Evolutionary conservation across 352 stramenopile species (phyloP).

Genomic region (Phytopythium kandeliae): DNA sequence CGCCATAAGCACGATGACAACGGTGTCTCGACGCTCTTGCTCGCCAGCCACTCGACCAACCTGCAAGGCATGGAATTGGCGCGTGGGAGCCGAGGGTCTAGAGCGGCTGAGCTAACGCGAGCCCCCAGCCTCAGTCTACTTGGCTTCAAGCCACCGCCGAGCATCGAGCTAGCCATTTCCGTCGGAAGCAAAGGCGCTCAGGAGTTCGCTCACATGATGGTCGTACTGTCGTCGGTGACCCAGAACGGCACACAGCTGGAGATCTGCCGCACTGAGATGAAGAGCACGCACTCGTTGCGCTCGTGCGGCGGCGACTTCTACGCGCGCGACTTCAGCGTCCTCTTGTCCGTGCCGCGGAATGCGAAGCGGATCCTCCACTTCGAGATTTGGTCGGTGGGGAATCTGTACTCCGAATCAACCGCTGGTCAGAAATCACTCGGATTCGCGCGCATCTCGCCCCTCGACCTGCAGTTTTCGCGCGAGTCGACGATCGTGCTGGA

Average conservation of each 20-base stretch:
- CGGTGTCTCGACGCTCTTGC: conserved; percentile 29
- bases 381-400: conserved; percentile 67
- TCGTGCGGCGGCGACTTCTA: conserved; percentile 70
- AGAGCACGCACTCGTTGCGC: conserved; percentile 59
- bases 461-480: conserved; percentile 72
- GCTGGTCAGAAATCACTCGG: conserved; percentile 59
- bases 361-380: conserved; percentile 69
- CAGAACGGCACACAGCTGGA: conserved; percentile 46
- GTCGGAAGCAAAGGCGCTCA: conserved; percentile 65
- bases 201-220: conserved; percentile 65
- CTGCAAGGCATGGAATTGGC: conserved; percentile 10
- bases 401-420: conserved; percentile 47
- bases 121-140: conserved; percentile 63
- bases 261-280: conserved; percentile 74
- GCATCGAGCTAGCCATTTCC: conserved; percentile 70
- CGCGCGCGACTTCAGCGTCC: conserved; percentile 68
- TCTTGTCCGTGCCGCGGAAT: conserved; percentile 65
- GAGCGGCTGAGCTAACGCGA: conserved; percentile 22
- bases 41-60: conserved; percentile 9
- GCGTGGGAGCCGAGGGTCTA: neutral
- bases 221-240: conserved; percentile 55
- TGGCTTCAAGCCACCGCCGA: conserved; percentile 50
- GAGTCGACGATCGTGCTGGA: conserved; percentile 70
- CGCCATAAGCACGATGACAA: conserved; percentile 31
- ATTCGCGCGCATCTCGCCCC: conserved; percentile 63